Evolutionary conservation across 2,329 filamentous ascomycete genomes (phyloP).

Genomic region (Neofusicoccum kwambonambiense): DNA sequence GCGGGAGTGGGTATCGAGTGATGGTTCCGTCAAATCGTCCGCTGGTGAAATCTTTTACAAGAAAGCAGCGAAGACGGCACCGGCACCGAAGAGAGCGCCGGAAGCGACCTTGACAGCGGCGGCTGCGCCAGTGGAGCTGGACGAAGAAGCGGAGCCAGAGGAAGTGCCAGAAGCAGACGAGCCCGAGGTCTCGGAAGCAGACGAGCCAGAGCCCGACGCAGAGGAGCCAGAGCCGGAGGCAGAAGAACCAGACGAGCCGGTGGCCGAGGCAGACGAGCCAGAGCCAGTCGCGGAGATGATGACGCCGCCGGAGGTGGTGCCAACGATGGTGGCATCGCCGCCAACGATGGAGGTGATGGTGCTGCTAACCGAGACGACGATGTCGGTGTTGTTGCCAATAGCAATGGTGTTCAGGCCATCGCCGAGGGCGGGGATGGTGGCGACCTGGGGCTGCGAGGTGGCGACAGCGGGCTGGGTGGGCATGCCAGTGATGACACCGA

Average conservation of each 20-base stretch:
- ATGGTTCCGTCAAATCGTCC: not conserved
- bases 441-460: conserved; percentile 25
- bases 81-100: conserved; percentile 19
- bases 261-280: conserved; percentile 19
- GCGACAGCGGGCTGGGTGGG: conserved; percentile 29
- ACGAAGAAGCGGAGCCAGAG: conserved; percentile 17
- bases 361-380: conserved; percentile 33
- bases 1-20: conserved; percentile 2
- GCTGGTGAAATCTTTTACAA: conserved; percentile 1
- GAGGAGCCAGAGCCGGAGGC: not conserved
- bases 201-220: conserved; percentile 4
- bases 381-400: conserved; percentile 27
- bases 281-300: conserved; percentile 1
- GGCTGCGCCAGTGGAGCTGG: conserved; percentile 19
- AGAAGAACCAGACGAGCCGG: conserved; percentile 13
- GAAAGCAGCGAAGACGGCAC: conserved; percentile 18
- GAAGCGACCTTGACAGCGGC: conserved; percentile 18
- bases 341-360: conserved; percentile 33
- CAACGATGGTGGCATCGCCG: conserved; percentile 10
- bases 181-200: not conserved
- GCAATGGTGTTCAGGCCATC: conserved; percentile 35
- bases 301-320: conserved; percentile 11
- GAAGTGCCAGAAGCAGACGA: conserved; percentile 12
- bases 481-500: conserved; percentile 35
- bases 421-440: conserved; percentile 37